Conservation (phyloP, 2,329 filamentous ascomycete genomes). For the Triangularia verruculosa region DNA sequence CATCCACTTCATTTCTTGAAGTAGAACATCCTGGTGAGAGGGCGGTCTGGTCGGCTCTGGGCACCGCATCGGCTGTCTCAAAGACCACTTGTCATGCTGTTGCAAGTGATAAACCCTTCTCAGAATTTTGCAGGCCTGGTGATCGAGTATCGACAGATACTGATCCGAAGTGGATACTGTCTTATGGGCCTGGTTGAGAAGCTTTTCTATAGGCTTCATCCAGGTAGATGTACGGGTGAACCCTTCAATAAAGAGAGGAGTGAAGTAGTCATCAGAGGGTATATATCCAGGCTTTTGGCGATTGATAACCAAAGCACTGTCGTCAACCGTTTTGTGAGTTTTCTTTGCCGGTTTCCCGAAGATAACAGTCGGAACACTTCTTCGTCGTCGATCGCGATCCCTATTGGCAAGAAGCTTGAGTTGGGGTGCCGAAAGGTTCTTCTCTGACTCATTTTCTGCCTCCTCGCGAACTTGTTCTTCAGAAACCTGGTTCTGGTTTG, state of each 20-base stretch:
- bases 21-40: constrained; percentile 79
- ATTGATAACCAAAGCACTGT: constrained; percentile 44
- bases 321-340: constrained; percentile 33
- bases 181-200: constrained; percentile 82
- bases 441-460: constrained; percentile 3
- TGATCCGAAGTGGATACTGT: constrained; percentile 84
- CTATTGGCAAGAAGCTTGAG: constrained; percentile 34
- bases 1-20: constrained; percentile 98
- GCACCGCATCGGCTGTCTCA: constrained; percentile 82
- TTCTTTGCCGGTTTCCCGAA: constrained; percentile 66
- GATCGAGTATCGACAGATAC: constrained; percentile 77
- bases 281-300: constrained; percentile 43
- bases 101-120: constrained; percentile 87
- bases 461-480: not conserved
- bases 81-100: constrained; percentile 86
- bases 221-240: constrained; percentile 54
- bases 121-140: constrained; percentile 82
- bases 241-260: constrained; percentile 58
- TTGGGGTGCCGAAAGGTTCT: constrained; percentile 16
- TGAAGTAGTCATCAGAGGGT: constrained; percentile 61
- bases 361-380: constrained; percentile 70
- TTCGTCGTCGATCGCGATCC: constrained; percentile 57
- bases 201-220: constrained; percentile 64
- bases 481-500: not conserved
- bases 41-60: constrained; percentile 74